Conservation (phyloP, 768 basidiomycete species). For the Calocybe gangraenosa region DNA sequence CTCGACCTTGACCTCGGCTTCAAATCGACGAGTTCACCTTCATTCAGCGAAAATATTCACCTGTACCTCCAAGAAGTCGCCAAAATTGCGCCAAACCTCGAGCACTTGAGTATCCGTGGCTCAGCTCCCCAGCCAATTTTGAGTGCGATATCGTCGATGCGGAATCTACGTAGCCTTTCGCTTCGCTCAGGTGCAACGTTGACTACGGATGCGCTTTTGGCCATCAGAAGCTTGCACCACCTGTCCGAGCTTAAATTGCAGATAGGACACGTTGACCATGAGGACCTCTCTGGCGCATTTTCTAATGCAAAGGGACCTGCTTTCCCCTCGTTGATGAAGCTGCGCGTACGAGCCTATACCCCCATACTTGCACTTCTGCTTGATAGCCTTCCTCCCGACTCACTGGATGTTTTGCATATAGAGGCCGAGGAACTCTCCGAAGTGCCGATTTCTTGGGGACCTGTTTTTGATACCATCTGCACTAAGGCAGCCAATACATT, state of each 20-base stretch:
- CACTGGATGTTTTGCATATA: conserved; percentile 32
- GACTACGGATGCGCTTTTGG: conserved; percentile 29
- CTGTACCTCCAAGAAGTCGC: conserved; percentile 26
- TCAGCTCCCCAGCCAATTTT: conserved; percentile 25
- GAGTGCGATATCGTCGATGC: conserved; percentile 26
- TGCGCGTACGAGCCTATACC: conserved; percentile 36
- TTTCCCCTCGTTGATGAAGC: conserved; percentile 33
- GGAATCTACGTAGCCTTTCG: conserved; percentile 30
- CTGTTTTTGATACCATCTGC: conserved; percentile 27
- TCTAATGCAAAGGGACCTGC: conserved; percentile 11
- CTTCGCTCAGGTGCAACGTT: conserved; percentile 36
- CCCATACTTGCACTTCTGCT: conserved; percentile 31
- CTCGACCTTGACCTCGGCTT: conserved; percentile 40
- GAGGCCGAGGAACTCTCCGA: conserved; percentile 28
- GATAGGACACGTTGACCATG: conserved; percentile 30
- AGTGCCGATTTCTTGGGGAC: conserved; percentile 27
- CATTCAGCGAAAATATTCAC: conserved; percentile 17
- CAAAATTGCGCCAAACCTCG: conserved; percentile 25
- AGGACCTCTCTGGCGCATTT: conserved; percentile 17
- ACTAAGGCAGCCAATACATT: conserved; percentile 26
- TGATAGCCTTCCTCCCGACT: conserved; percentile 24
- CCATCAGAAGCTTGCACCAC: conserved; percentile 31
- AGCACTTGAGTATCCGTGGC: conserved; percentile 37
- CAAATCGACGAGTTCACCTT: conserved; percentile 16
- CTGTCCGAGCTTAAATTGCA: conserved; percentile 42